Base-by-base conservation (phyloP, 306 rosid species). In the Citrullus amarus region DNA sequence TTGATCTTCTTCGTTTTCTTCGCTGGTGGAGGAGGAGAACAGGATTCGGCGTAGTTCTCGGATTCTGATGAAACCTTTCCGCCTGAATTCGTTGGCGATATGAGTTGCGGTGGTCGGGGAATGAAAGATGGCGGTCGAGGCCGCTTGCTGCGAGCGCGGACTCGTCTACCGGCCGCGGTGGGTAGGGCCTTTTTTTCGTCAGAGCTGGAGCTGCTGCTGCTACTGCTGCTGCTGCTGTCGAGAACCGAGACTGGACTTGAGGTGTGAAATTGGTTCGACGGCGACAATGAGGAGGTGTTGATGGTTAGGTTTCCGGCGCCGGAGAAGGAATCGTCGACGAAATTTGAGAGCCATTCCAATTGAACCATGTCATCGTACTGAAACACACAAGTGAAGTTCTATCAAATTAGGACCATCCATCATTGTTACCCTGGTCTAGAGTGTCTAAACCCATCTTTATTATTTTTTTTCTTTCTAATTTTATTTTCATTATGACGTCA, bases 61-160 rank as follows among this genome's bases (percentile, higher is more conserved):
- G 90, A 80, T 51, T 91, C 93, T 0, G 89, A 90, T 30, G 79
- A 80, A 22, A 78, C 77, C 84, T 81, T 91, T 0, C 80, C 77
- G 32, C 51, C 75, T 15, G 75, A 91, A 60, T 93, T 88, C 18
- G 96, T 86, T 2, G 97, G 91, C 36, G 98, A 90, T 38, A 87
- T 88, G 12, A 92, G 89, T 20, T 91, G 88, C 84, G 87, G 91
- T 0, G 90, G 65, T 7, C 96, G 92, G 22, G 97, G 97, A 62
- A 85, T 91, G 90, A 95, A 95, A 5, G 96, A 76, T 0, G 93
- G 79, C 0, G 97, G 99, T 53, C 99, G 93, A 41, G 96, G 92
- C 17, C 99, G 98, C 84, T 95, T 95, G 92, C 93, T 95, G 76
- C 98, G 93, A 43, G 98, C 93, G 25, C 98, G 96, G 2, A 93